These are phyloP conservation scores for Hypoxylon fuscum DNA, from an alignment of 495 filamentous ascomycete genomes.

Conservation along the genomic window DNA sequence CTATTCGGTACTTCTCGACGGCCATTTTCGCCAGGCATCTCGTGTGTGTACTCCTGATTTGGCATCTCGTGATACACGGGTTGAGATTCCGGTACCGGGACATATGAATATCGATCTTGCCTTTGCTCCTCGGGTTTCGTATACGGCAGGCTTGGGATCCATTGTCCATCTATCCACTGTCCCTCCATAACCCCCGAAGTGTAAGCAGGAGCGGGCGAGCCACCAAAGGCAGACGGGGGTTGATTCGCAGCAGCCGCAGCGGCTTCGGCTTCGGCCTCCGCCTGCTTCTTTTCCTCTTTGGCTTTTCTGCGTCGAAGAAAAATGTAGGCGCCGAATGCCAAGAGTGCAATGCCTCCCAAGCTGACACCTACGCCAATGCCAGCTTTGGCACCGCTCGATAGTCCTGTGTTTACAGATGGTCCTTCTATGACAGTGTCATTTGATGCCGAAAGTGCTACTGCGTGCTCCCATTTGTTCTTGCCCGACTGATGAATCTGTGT, in stretches of 20 bases:
- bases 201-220: slow-evolving; percentile 7
- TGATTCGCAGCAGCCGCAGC: not conserved
- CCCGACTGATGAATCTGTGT: slow-evolving; percentile 44
- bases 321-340: slow-evolving; percentile 34
- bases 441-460: not conserved
- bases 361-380: slow-evolving; percentile 50
- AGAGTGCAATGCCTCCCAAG: slow-evolving; percentile 41
- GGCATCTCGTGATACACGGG: slow-evolving; percentile 46
- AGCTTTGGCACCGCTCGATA: slow-evolving; percentile 48
- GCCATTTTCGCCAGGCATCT: slow-evolving; percentile 28
- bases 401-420: slow-evolving; percentile 12
- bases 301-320: slow-evolving; percentile 35
- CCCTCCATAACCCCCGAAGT: not conserved
- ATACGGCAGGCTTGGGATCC: not conserved
- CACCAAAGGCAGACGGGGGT: not conserved
- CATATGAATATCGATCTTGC: slow-evolving; percentile 3
- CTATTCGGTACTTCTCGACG: not conserved
- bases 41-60: slow-evolving; percentile 41
- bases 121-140: not conserved
- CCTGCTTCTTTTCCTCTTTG: slow-evolving; percentile 19
- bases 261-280: slow-evolving; percentile 16
- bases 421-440: not conserved
- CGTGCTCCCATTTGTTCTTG: slow-evolving; percentile 22
- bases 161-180: slow-evolving; percentile 3
- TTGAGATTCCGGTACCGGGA: slow-evolving; percentile 10